These are phyloP conservation scores for Aspergillus leporis DNA, from an alignment of 495 filamentous ascomycete genomes.

Conservation along the genomic window DNA sequence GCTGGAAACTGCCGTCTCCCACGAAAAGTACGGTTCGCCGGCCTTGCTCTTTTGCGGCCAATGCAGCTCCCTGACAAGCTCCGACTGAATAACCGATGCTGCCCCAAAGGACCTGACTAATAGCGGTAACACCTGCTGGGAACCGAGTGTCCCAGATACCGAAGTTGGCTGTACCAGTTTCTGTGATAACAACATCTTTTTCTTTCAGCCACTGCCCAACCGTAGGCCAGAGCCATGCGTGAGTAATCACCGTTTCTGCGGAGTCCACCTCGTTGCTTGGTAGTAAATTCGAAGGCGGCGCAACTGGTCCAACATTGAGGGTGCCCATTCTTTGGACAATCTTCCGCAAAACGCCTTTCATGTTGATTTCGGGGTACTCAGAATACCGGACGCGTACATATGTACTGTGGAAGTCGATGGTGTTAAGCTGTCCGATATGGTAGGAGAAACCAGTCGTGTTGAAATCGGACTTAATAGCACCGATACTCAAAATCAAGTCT, in stretches of 20 bases:
- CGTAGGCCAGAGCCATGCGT: slow-evolving; percentile 84
- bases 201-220: slow-evolving; percentile 75
- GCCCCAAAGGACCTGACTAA: slow-evolving; percentile 88
- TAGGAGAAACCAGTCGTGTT: slow-evolving; percentile 92
- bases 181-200: slow-evolving; percentile 79
- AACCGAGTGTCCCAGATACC: slow-evolving; percentile 88
- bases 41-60: slow-evolving; percentile 67
- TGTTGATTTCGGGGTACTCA: slow-evolving; percentile 78
- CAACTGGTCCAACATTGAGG: slow-evolving; percentile 48
- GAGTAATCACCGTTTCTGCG: slow-evolving; percentile 63
- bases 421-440: slow-evolving; percentile 74
- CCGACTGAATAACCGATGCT: slow-evolving; percentile 84
- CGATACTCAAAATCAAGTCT: slow-evolving; percentile 82
- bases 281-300: slow-evolving; percentile 55
- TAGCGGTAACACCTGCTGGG: slow-evolving; percentile 69
- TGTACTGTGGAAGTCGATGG: slow-evolving; percentile 85
- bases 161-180: slow-evolving; percentile 89
- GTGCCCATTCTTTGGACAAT: slow-evolving; percentile 60
- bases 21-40: slow-evolving; percentile 79
- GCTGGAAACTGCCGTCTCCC: slow-evolving; percentile 83
- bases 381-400: slow-evolving; percentile 75
- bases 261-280: slow-evolving; percentile 50
- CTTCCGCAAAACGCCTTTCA: slow-evolving; percentile 84
- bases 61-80: slow-evolving; percentile 72
- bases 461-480: slow-evolving; percentile 84